Conservation (phyloP, 257 asterid species). For the Galeopsis tetrahit region DNA sequence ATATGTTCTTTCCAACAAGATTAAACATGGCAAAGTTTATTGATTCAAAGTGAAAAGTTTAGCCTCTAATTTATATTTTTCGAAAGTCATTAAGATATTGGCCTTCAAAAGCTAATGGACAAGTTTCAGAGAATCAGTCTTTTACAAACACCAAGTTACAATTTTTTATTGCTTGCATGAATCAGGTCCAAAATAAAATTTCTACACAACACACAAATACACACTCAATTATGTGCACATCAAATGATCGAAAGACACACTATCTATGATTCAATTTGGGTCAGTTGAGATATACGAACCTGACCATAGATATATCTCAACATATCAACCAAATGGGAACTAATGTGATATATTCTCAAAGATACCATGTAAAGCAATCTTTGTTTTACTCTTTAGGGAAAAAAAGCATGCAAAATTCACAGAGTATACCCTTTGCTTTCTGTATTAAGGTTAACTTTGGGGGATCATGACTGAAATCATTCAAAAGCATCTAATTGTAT, state of each 20-base stretch:
- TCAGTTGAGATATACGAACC: too few species aligned
- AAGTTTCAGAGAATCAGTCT: conserved; percentile 35
- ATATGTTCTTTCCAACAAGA: conserved; percentile 27
- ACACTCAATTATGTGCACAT: too few species aligned
- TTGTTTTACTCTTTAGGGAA: conserved; percentile 29
- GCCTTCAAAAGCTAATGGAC: conserved; percentile 28
- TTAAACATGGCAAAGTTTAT: conserved; percentile 8
- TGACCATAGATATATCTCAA: too few species aligned
- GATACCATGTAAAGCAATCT: conserved; percentile 32
- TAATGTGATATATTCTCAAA: conserved; percentile 17
- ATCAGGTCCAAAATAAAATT: too few species aligned
- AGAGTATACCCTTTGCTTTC: conserved; percentile 30
- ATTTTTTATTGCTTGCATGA: neutral
- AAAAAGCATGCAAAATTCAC: conserved; percentile 19
- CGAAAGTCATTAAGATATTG: conserved; percentile 21
- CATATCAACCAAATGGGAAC: too few species aligned
- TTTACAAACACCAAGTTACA: conserved; percentile 22
- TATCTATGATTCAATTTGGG: too few species aligned
- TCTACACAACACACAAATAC: too few species aligned
- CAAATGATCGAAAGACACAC: too few species aligned
- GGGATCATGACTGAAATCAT: conserved; percentile 8
- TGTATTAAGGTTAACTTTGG: conserved; percentile 32
- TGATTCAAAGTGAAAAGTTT: conserved; percentile 1
- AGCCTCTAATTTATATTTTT: neutral
- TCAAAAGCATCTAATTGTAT: conserved; percentile 16